Evolutionary conservation across 768 basidiomycete species (phyloP).

Genomic region (Trametes sanguinea): DNA sequence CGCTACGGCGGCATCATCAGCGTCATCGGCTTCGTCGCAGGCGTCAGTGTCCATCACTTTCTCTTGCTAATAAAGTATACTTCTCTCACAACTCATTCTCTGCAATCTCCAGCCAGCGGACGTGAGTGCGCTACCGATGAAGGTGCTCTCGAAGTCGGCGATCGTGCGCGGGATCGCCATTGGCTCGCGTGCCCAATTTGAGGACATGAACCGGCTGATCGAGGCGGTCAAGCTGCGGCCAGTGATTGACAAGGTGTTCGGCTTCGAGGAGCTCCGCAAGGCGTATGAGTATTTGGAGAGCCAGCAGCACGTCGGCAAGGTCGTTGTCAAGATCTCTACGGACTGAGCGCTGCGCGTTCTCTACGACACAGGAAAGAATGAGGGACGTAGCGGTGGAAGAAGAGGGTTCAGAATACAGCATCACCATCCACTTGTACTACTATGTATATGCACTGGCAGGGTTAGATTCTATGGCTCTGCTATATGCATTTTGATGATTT

Average conservation of each 20-base stretch:
- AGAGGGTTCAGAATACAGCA: too few species aligned
- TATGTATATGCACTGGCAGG: too few species aligned
- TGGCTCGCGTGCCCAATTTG: slow-evolving; percentile 60
- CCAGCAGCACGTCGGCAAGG: slow-evolving; percentile 63
- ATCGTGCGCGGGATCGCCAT: slow-evolving; percentile 54
- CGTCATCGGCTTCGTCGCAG: slow-evolving; percentile 53
- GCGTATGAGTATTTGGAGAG: slow-evolving; percentile 56
- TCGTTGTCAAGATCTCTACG: slow-evolving; percentile 49
- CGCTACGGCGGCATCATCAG: slow-evolving; percentile 47
- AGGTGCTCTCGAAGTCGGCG: slow-evolving; percentile 29
- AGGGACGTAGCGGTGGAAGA: too few species aligned
- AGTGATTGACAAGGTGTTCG: slow-evolving; percentile 58
- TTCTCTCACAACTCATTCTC: too few species aligned
- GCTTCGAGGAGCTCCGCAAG: slow-evolving; percentile 50
- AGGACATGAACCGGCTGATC: slow-evolving; percentile 53
- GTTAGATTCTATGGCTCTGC: too few species aligned
- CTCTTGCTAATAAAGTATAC: slow-evolving; percentile 14
- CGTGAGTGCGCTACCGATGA: slow-evolving; percentile 19
- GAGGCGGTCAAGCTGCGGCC: slow-evolving; percentile 49
- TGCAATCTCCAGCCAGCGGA: slow-evolving; percentile 17
- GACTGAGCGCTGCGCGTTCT: too few species aligned
- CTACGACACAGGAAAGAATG: too few species aligned
- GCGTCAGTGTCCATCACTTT: slow-evolving; percentile 32
- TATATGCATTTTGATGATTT: too few species aligned
- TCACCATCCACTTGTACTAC: too few species aligned